phyloP scores from a whole-genome alignment of 2,329 filamentous ascomycete species.

The Exophiala oligosperma region DNA sequence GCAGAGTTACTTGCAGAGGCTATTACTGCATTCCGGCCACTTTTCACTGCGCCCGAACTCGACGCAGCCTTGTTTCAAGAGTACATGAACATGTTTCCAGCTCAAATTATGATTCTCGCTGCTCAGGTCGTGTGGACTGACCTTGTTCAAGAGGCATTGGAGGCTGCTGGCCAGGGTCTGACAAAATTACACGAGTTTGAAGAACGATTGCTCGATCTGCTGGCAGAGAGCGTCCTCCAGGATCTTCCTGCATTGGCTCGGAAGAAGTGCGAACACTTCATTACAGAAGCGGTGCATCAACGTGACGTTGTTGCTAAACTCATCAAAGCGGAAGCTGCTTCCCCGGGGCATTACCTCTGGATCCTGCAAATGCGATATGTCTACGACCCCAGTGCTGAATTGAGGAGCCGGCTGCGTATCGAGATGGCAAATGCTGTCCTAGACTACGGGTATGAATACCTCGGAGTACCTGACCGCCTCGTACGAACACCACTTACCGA shows the following conservation, averaged over 20 bases:
- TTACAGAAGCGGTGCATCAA: constrained; percentile 98
- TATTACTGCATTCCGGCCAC: constrained; percentile 74
- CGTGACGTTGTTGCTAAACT: constrained; percentile 90
- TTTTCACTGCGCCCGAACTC: constrained; percentile 71
- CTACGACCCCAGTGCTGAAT: constrained; percentile 79
- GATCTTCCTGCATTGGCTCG: constrained; percentile 83
- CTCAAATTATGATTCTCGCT: constrained; percentile 91
- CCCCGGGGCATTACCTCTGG: constrained; percentile 84
- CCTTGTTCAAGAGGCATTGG: constrained; percentile 75
- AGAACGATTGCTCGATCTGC: constrained; percentile 77
- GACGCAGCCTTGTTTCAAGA: constrained; percentile 69
- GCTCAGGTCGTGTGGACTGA: constrained; percentile 94
- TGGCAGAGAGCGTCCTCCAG: constrained; percentile 85
- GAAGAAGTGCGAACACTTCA: constrained; percentile 97
- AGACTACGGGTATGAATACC: constrained; percentile 96
- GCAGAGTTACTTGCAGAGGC: constrained; percentile 89
- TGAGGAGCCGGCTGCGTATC: constrained; percentile 77
- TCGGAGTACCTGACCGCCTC: constrained; percentile 92
- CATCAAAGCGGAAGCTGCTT: constrained; percentile 69
- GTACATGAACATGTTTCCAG: constrained; percentile 84
- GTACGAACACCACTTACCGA: constrained; percentile 96
- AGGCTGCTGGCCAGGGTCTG: constrained; percentile 68
- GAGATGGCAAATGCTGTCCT: constrained; percentile 96
- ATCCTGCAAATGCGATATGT: constrained; percentile 96
- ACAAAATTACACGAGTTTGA: constrained; percentile 75